Evolutionary conservation across 2,329 filamentous ascomycete species (phyloP).

Genomic region (Thelonectria olida): DNA sequence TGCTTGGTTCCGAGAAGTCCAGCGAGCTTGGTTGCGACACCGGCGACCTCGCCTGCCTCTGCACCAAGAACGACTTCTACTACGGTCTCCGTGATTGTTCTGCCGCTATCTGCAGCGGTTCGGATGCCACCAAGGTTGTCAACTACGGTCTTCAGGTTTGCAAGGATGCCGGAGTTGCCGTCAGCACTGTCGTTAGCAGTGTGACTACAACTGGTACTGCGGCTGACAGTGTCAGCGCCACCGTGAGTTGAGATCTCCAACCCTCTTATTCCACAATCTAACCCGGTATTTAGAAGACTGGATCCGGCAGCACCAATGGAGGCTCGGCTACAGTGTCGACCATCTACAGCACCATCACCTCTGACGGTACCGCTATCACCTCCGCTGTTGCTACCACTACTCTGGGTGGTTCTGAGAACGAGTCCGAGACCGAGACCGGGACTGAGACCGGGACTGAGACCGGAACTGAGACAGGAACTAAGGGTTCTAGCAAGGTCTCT

Average conservation of each 20-base stretch:
- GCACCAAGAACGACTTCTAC: slow-evolving; percentile 56
- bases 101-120: slow-evolving; percentile 50
- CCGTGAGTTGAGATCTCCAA: neutral
- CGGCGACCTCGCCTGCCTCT: slow-evolving; percentile 56
- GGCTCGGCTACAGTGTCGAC: slow-evolving; percentile 44
- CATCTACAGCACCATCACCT: slow-evolving; percentile 48
- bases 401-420: slow-evolving; percentile 32
- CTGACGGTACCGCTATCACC: slow-evolving; percentile 45
- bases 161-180: slow-evolving; percentile 47
- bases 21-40: slow-evolving; percentile 55
- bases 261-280: neutral
- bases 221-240: slow-evolving; percentile 5
- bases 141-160: slow-evolving; percentile 52
- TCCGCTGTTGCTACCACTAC: slow-evolving; percentile 50
- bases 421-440: slow-evolving; percentile 26
- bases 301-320: slow-evolving; percentile 30
- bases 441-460: slow-evolving; percentile 29
- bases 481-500: slow-evolving; percentile 24
- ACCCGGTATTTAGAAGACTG: slow-evolving; percentile 12
- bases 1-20: slow-evolving; percentile 55
- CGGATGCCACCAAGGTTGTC: slow-evolving; percentile 49
- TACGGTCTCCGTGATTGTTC: slow-evolving; percentile 64
- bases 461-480: slow-evolving; percentile 37
- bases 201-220: slow-evolving; percentile 15
- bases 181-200: slow-evolving; percentile 42